Evolutionary conservation across 1,284 basidiomycete genomes (phyloP).

Genomic region (Cutaneotrichosporon sp.): DNA sequence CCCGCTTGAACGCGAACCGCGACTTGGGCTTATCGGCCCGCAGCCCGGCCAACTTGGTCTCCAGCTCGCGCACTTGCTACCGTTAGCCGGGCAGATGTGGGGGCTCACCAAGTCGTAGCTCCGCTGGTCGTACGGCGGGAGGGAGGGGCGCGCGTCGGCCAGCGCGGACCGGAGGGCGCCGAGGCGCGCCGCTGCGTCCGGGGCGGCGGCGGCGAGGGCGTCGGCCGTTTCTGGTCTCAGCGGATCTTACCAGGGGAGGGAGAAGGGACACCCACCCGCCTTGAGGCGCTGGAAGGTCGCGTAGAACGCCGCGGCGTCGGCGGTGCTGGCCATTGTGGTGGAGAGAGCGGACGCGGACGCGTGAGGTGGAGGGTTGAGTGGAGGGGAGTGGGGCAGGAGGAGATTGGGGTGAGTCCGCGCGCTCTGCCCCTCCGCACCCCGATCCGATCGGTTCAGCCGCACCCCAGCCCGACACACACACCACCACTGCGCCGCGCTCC

Average conservation of each 20-base stretch:
- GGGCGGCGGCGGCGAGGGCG: not conserved
- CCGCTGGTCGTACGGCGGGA: conserved; percentile 73
- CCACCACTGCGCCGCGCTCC: too few relatives aligned
- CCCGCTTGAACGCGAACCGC: conserved; percentile 68
- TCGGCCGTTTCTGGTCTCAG: conserved; percentile 11
- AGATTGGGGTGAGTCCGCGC: too few relatives aligned
- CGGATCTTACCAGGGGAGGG: not conserved
- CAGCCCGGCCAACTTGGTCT: conserved; percentile 60
- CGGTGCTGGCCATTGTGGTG: conserved; percentile 18
- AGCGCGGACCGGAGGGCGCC: conserved; percentile 49
- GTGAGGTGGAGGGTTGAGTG: not conserved
- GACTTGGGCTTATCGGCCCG: conserved; percentile 58
- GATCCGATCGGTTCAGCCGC: too few relatives aligned
- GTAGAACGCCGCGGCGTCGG: conserved; percentile 30
- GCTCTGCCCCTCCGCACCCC: too few relatives aligned
- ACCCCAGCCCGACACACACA: too few relatives aligned
- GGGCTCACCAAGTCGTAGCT: conserved; percentile 65
- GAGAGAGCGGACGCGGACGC: not conserved
- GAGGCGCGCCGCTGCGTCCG: conserved; percentile 6
- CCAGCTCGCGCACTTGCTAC: conserved; percentile 65
- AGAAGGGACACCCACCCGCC: conserved; percentile 1
- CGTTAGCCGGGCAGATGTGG: conserved; percentile 6
- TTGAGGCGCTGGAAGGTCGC: conserved; percentile 27
- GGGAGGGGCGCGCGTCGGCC: conserved; percentile 62
- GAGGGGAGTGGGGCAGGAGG: not conserved